Conservation (phyloP, 495 filamentous ascomycete genomes). For the Parmelia sp. region DNA sequence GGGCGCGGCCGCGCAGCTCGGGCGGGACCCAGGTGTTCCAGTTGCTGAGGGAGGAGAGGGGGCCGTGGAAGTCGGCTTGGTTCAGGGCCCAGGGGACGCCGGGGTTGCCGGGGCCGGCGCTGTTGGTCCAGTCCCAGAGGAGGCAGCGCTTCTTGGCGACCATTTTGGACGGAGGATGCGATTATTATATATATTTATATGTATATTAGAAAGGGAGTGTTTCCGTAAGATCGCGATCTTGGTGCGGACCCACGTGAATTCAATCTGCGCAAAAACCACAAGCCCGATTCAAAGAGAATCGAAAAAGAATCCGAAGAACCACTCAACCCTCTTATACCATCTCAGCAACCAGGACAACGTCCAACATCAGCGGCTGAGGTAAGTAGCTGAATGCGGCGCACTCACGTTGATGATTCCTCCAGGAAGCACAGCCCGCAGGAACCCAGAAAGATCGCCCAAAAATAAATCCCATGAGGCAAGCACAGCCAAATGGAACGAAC, state of each 20-base stretch:
- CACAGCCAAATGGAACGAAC: neutral
- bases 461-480: neutral
- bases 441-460: neutral
- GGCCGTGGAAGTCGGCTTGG: constrained; percentile 31
- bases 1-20: constrained; percentile 37
- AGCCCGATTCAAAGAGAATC: neutral
- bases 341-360: neutral
- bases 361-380: neutral
- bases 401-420: neutral
- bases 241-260: neutral
- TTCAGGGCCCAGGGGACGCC: constrained; percentile 26
- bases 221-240: neutral
- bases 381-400: neutral
- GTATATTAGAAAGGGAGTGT: neutral
- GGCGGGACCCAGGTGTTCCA: constrained; percentile 46
- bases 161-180: constrained; percentile 5
- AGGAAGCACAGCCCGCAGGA: neutral
- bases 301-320: neutral
- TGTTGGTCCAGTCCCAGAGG: constrained; percentile 47
- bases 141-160: constrained; percentile 38
- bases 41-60: constrained; percentile 37
- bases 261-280: neutral
- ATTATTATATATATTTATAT: too few species aligned
- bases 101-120: constrained; percentile 25
- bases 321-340: neutral